Evolutionary conservation across 257 asterid species (phyloP).

Genomic region (Galeopsis tetrahit): DNA sequence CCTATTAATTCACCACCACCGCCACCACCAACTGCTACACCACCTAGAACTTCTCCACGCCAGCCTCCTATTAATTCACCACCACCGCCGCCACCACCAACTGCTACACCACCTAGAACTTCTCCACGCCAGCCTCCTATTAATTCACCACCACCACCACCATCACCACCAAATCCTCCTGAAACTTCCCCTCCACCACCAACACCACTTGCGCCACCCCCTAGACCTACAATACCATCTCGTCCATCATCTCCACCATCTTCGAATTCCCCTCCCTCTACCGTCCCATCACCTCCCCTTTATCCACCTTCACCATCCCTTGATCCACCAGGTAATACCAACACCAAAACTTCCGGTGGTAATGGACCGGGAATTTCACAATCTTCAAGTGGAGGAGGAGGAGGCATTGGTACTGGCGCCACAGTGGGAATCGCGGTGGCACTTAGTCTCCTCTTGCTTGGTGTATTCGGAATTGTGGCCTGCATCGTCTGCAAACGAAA

Average conservation of each 20-base stretch:
- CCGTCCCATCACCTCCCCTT: constrained; percentile 37
- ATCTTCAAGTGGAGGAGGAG: constrained; percentile 33
- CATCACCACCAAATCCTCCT: constrained; percentile 42
- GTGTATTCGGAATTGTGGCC: constrained; percentile 52
- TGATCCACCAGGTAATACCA: constrained; percentile 49
- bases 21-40: constrained; percentile 42
- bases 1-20: constrained; percentile 49
- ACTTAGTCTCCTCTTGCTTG: constrained; percentile 53
- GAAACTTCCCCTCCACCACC: constrained; percentile 50
- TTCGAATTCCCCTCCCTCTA: constrained; percentile 38
- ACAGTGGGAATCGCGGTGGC: constrained; percentile 49
- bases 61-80: constrained; percentile 49
- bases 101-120: constrained; percentile 39
- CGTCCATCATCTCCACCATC: constrained; percentile 51
- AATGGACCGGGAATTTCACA: constrained; percentile 46
- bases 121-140: constrained; percentile 52
- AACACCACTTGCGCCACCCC: constrained; percentile 36
- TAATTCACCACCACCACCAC: constrained; percentile 45
- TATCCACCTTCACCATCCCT: constrained; percentile 46
- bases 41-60: constrained; percentile 45
- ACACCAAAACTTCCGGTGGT: constrained; percentile 35
- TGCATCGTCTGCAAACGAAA: constrained; percentile 67
- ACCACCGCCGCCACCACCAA: constrained; percentile 38
- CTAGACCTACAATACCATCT: constrained; percentile 44
- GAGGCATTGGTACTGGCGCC: constrained; percentile 61